Conservation (phyloP, 2,329 filamentous ascomycete species). For the Allantophomopsis cytisporea region DNA sequence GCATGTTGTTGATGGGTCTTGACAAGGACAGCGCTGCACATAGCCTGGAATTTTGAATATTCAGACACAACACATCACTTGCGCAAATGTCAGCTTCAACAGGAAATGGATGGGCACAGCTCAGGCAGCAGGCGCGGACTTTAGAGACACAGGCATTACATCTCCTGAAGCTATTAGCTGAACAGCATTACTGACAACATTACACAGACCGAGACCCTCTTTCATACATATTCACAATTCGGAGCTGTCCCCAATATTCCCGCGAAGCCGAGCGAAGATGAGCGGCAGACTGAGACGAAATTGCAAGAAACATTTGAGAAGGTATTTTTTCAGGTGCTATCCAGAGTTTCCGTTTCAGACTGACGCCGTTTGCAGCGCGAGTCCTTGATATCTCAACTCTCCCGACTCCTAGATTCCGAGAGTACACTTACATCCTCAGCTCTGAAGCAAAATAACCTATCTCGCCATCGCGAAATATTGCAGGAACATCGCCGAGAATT, state of each 20-base stretch:
- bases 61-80: neutral
- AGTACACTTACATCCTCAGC: constrained; percentile 75
- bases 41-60: no score
- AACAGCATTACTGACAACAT: constrained; percentile 6
- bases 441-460: constrained; percentile 92
- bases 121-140: constrained; percentile 80
- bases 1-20: no score
- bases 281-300: constrained; percentile 64
- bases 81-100: constrained; percentile 15
- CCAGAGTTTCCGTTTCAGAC: constrained; percentile 4
- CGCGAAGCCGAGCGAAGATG: constrained; percentile 73
- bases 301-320: constrained; percentile 75
- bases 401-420: constrained; percentile 87
- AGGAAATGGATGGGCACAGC: constrained; percentile 67
- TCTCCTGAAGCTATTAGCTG: constrained; percentile 1
- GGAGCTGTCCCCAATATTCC: constrained; percentile 68
- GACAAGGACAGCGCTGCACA: no score
- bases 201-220: constrained; percentile 65
- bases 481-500: constrained; percentile 78
- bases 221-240: constrained; percentile 85
- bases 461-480: constrained; percentile 82
- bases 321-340: constrained; percentile 30
- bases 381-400: constrained; percentile 65
- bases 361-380: constrained; percentile 48
- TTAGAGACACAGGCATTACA: constrained; percentile 73